Percentiles rank a stretch among this genome's conserved stretches.
These are phyloP conservation scores for Porodaedalea pini DNA, from an alignment of 1,284 basidiomycete genomes.

Conservation along the genomic window DNA sequence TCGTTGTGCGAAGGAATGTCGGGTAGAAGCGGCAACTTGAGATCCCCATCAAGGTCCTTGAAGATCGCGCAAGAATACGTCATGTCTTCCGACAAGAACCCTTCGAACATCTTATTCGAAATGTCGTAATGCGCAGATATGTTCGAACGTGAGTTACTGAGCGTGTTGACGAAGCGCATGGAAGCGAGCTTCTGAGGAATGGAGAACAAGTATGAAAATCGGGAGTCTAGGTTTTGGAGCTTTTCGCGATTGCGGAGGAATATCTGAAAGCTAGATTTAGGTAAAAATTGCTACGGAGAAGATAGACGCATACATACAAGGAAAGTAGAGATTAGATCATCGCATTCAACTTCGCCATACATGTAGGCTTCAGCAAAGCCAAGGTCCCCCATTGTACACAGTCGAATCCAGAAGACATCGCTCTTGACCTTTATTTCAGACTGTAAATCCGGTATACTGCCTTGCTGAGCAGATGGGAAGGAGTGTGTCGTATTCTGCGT, in stretches of 20 bases:
- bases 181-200: constrained; percentile 55
- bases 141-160: constrained; percentile 63
- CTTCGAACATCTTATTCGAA: constrained; percentile 56
- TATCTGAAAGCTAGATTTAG: constrained; percentile 38
- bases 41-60: constrained; percentile 59
- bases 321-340: constrained; percentile 62
- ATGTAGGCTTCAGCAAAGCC: constrained; percentile 76
- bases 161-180: constrained; percentile 59
- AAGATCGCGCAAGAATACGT: constrained; percentile 80
- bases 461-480: constrained; percentile 37
- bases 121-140: constrained; percentile 77
- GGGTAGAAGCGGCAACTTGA: constrained; percentile 29
- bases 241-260: constrained; percentile 62
- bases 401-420: constrained; percentile 66
- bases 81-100: constrained; percentile 75
- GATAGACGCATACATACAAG: constrained; percentile 37
- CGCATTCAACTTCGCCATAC: constrained; percentile 67
- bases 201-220: constrained; percentile 49
- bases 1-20: neutral
- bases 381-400: constrained; percentile 60
- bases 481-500: constrained; percentile 43
- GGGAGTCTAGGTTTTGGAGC: constrained; percentile 44
- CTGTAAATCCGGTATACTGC: neutral
- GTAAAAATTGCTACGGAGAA: neutral
- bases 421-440: constrained; percentile 56